Conservation (phyloP, 2,329 filamentous ascomycete species). For the Botrytis porri region DNA sequence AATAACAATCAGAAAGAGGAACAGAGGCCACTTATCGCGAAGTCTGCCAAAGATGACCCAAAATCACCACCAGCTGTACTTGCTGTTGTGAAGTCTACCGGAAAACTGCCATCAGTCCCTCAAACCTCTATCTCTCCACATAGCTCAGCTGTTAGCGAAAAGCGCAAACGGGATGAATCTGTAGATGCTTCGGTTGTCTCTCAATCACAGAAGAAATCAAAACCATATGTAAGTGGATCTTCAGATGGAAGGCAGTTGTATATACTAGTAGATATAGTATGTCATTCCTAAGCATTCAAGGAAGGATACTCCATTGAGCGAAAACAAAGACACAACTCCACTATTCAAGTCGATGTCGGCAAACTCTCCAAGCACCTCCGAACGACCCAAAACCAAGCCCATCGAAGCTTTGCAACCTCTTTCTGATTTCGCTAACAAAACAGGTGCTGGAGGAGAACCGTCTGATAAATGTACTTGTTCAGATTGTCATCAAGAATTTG, state of each 20-base stretch:
- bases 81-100: not conserved
- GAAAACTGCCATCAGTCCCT: not conserved
- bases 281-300: conserved; percentile 12
- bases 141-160: not conserved
- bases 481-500: not conserved
- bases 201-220: not conserved
- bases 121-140: not conserved
- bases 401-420: not conserved
- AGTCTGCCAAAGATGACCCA: not conserved
- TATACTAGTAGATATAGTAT: not conserved
- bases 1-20: not conserved
- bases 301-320: too few species aligned
- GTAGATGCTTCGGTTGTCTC: not conserved
- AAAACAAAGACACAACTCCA: not conserved
- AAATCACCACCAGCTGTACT: not conserved
- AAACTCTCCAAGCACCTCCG: not conserved
- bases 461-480: not conserved
- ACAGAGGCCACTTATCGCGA: not conserved
- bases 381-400: not conserved
- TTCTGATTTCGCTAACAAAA: not conserved
- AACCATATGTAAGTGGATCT: not conserved
- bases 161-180: conserved; percentile 2
- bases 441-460: not conserved
- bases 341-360: not conserved
- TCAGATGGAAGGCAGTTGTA: not conserved